Evolutionary conservation across 2,329 filamentous ascomycete species (phyloP), one percentile per base, ranked within the genome.

Genomic region (Fusarium liriodendri): DNA sequence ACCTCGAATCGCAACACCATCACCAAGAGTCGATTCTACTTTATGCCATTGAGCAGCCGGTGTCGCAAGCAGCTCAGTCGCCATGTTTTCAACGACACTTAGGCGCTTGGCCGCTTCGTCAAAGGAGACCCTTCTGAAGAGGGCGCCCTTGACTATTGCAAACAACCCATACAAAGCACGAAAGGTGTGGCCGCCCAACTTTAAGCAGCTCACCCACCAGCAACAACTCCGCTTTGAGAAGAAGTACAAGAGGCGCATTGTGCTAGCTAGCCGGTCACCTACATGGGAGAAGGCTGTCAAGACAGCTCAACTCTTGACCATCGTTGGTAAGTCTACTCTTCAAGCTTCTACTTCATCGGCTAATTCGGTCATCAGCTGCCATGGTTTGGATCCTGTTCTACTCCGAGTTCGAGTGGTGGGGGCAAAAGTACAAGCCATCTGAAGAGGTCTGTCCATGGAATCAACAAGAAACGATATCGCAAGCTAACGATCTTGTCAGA

Each of bases 221-320:
- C 90, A 95, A 79, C 92, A 95, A 82, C 93, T 95, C 80, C 88
- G 91, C 50, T 92, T 95, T 76, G 94, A 96, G 85, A 91, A 93
- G 81, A 92, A 93, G 79, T 95, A 93, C 83, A 93, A 94, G 83
- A 88, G 94, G 62, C 88, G 94, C 63, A 83, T 93, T 29, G 87
- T 87, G 67, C 82, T 93, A 75, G 89, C 90, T 76, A 89, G 88
- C 79, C 86, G 88, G 45, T 85, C 91, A 25, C 92, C 92, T 10
- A 81, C 83, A 57, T 94, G 91, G 91, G 87, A 89, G 47, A 94
- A 92, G 81, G 86, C 84, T 69, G 85, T 92, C 65, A 90, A 90
- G 82, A 84, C 95, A 71, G 87, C 87, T 59, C 93, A 95, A 82
- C 88, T 91, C 13, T 83, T 83, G 27, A 89, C 85, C 42, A 87